Evolutionary conservation across 148 eudicot genomes (phyloP), one percentile per base, ranked within the genome.

Genomic region (Chenopodium formosanum): DNA sequence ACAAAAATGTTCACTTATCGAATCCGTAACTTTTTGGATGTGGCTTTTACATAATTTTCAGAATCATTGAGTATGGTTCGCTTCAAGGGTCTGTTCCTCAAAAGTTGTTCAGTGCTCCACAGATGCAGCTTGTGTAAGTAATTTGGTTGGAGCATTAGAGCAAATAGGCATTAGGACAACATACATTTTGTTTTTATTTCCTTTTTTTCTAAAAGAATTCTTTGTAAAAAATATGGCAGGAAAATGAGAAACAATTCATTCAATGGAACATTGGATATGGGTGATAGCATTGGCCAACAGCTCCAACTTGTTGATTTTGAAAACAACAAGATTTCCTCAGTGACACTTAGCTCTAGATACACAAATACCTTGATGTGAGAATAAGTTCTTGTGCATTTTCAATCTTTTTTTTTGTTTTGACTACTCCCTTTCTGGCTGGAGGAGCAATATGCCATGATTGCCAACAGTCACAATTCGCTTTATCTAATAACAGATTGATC

Each of bases 281-380:
- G 94, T 2, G 84, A 87, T 69, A 83, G 83, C 83, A 82, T 91
- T 29, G 87, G 92, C 91, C 86, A 86, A 81, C 91, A 95, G 80
- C 89, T 95, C 67, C 86, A 92, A 62, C 91, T 95, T 74, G 91
- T 93, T 29, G 98, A 95, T 86, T 83, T 95, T 84, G 87, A 89
- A 89, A 83, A 90, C 90, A 95, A 95, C 75, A 77, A 92, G 9
- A 91, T 95, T 70, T 84, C 94, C 17, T 75, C 89, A 3, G 91
- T 93, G 52, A 93, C 94, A 60, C 87, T 95, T 12, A 90, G 93
- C 72, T 89, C 94, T 17, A 87, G 65, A 88, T 92, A 91, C 86
- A 84, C 79, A 25, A 89, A 88, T 83, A 91, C 93, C 37, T 85
- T 95, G 79, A 85, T 87, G 98, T 95, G 81, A 92, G 98, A 66